Conservation (phyloP, 2,329 filamentous ascomycete species). For the Decorospora gaudefroyi region DNA sequence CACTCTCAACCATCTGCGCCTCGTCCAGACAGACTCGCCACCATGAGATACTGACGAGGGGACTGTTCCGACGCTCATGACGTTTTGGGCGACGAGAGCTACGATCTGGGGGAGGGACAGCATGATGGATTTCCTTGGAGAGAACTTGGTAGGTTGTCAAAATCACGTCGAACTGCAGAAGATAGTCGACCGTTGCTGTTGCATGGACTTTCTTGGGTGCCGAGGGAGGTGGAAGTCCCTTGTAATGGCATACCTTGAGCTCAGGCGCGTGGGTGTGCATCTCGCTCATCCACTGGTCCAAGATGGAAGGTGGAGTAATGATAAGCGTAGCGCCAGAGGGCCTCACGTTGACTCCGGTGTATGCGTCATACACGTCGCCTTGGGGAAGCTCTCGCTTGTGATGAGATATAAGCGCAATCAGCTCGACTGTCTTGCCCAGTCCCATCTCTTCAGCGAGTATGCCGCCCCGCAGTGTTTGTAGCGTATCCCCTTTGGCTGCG, state of each 20-base stretch:
- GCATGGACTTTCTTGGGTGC: constrained; percentile 42
- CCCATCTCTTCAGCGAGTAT: constrained; percentile 84
- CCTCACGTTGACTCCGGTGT: constrained; percentile 53
- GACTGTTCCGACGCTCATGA: constrained; percentile 70
- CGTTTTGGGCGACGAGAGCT: constrained; percentile 67
- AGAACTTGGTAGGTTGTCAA: constrained; percentile 70
- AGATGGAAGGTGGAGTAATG: constrained; percentile 64
- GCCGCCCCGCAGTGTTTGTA: constrained; percentile 58
- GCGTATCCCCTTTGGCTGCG: constrained; percentile 48
- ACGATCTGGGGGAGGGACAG: constrained; percentile 70
- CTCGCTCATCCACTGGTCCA: constrained; percentile 67
- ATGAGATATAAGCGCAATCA: constrained; percentile 70
- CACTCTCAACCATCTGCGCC: constrained; percentile 92
- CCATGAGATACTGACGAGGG: constrained; percentile 80
- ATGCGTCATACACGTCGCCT: constrained; percentile 44
- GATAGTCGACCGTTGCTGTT: constrained; percentile 51
- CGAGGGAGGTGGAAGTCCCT: constrained; percentile 51
- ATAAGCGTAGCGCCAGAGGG: constrained; percentile 64
- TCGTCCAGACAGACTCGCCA: constrained; percentile 78
- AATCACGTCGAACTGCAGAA: constrained; percentile 61
- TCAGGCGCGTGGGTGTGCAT: constrained; percentile 61
- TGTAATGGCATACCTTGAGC: constrained; percentile 61
- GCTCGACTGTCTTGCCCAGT: constrained; percentile 77
- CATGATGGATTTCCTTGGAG: constrained; percentile 78
- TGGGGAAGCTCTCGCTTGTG: constrained; percentile 54